A percentile compares a stretch with the other conserved stretches of the same genome.
Conservation (phyloP, 2,329 filamentous ascomycete genomes). For the Blastomyces emzantsi region DNA sequence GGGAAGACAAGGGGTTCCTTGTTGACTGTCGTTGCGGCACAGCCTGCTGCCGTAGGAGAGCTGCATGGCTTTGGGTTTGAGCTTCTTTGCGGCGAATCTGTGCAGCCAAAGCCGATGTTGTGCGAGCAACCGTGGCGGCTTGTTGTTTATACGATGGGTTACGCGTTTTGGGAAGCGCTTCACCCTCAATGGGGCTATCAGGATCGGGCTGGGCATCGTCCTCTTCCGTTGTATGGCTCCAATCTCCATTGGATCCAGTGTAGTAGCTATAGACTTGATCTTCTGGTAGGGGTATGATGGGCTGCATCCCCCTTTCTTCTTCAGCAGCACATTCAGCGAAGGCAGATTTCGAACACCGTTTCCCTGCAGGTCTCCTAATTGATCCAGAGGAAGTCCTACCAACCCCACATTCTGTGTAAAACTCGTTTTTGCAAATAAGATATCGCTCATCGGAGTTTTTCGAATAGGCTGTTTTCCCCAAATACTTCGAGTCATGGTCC, state of each 20-base stretch:
- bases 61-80: conserved; percentile 37
- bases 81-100: conserved; percentile 32
- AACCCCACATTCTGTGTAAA: conserved; percentile 40
- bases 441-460: conserved; percentile 32
- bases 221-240: conserved; percentile 26
- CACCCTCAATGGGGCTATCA: conserved; percentile 15
- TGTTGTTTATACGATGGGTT: conserved; percentile 23
- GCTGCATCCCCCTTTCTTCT: conserved; percentile 38
- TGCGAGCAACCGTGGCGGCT: conserved; percentile 25
- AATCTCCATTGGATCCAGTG: conserved; percentile 33
- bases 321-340: conserved; percentile 40
- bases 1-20: conserved; percentile 22
- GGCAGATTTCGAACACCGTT: conserved; percentile 38
- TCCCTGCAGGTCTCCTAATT: conserved; percentile 36
- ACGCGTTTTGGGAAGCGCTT: conserved; percentile 22
- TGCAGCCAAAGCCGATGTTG: conserved; percentile 33
- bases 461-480: conserved; percentile 28
- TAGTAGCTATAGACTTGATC: conserved; percentile 41
- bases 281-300: conserved; percentile 37
- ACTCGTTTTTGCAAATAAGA: conserved; percentile 32
- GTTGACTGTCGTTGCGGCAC: conserved; percentile 26
- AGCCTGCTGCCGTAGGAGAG: conserved; percentile 39
- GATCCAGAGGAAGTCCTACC: conserved; percentile 36
- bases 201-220: conserved; percentile 21
- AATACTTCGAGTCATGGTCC: conserved; percentile 33